phyloP scores from a whole-genome alignment of 2,329 filamentous ascomycete species.

The Ophiostoma pallidulum region DNA sequence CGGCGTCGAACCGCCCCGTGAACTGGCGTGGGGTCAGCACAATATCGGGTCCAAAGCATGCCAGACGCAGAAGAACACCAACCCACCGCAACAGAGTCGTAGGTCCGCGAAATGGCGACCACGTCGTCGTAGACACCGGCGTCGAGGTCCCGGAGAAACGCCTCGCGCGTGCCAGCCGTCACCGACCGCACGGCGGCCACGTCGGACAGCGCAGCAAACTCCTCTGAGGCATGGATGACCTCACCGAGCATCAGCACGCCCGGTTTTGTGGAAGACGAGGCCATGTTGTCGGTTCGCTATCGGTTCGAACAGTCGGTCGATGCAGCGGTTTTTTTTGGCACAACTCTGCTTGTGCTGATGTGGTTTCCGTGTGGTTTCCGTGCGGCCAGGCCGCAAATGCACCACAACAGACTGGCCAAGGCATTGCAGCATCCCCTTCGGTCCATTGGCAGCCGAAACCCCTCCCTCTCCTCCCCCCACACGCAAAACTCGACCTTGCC shows the following conservation, averaged over 20 bases:
- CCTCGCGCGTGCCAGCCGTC: constrained; percentile 1
- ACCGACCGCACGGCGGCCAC: constrained; percentile 1
- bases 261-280: not conserved
- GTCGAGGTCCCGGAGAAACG: constrained; percentile 4
- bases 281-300: not conserved
- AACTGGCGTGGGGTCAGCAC: not conserved
- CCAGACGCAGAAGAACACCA: not conserved
- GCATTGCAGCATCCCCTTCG: too few species aligned
- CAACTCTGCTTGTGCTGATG: too few species aligned
- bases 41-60: not conserved
- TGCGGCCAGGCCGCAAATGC: too few species aligned
- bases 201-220: not conserved
- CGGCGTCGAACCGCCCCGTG: constrained; percentile 5
- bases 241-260: constrained; percentile 8
- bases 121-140: constrained; percentile 3
- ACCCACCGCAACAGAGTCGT: not conserved
- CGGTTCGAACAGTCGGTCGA: not conserved
- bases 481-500: too few species aligned
- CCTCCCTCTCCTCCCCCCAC: too few species aligned
- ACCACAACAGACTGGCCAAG: too few species aligned
- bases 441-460: too few species aligned
- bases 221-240: constrained; percentile 1
- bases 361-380: too few species aligned
- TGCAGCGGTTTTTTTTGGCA: not conserved
- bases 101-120: constrained; percentile 6